Conservation (phyloP, 139 green algal genomes). For the Marvania coccoides region DNA sequence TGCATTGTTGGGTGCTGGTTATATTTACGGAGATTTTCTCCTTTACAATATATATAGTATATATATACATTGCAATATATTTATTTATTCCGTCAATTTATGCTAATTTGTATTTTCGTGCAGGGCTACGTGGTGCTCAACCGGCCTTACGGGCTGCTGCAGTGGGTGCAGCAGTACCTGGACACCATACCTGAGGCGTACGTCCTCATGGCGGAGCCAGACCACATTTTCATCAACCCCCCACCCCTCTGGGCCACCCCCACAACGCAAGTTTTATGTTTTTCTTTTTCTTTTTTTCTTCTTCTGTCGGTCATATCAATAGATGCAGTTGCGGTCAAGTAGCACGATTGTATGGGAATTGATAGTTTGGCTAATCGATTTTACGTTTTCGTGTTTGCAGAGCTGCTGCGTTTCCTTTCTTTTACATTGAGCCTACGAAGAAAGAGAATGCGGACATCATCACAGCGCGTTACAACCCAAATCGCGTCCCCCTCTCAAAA, state of each 20-base stretch:
- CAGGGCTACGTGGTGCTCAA: conserved; percentile 63
- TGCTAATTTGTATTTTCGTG: background rate
- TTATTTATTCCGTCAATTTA: no score
- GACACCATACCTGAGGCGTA: conserved; percentile 44
- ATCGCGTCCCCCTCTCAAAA: conserved; percentile 15
- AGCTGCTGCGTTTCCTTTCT: conserved; percentile 64
- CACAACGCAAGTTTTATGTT: background rate
- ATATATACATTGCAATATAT: no score
- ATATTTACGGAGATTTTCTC: background rate
- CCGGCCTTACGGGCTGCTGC: conserved; percentile 58
- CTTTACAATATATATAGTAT: conserved; percentile 4
- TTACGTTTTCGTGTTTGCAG: background rate
- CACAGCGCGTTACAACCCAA: conserved; percentile 22
- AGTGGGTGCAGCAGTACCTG: conserved; percentile 49
- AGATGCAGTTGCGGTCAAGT: no score
- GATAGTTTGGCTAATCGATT: background rate
- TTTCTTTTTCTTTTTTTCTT: no score
- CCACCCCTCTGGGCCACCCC: conserved; percentile 46
- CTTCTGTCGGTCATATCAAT: no score
- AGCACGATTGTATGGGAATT: no score
- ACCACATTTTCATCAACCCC: conserved; percentile 66
- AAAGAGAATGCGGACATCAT: conserved; percentile 8
- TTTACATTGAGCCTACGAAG: conserved; percentile 57
- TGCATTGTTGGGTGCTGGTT: background rate
- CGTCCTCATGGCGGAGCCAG: conserved; percentile 70